Evolutionary conservation across 148 eudicot species (phyloP), one percentile per base, ranked within the genome.

Genomic region (Rhododendron mucronatum): DNA sequence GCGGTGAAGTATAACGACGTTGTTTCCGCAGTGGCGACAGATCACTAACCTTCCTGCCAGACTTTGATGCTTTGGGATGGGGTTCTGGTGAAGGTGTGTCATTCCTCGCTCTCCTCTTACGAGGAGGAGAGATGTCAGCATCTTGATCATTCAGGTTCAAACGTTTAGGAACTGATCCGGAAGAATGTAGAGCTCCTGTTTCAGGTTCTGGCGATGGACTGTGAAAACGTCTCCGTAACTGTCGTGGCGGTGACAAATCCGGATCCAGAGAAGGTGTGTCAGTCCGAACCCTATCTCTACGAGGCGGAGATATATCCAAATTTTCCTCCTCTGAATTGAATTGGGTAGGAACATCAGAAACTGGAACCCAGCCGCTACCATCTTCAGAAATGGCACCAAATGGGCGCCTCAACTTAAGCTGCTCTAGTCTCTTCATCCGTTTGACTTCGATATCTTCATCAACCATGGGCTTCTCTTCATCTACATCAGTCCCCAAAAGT

Each of bases 311-410:
- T 11, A 89, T 89, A 90, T 93, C 96, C 81, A 79, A 76, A 88
- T 48, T 76, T 45, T 63, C 86, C 81, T 89, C 89, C 81, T 65
- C 63, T 10, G 84, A 71, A 39, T 82, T 76, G 11, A 82, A 84
- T 39, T 28, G 8, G 14, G 84, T 89, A 30, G 95, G 90, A 85
- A 26, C 73, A 82, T 92, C 92, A 69, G 95, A 84, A 28, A 97
- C 73, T 35, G 98, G 75, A 87, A 97, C 92, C 99, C 99, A 97
- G 4, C 98, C 99, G 89, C 99, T 97, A 86, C 99, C 99, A 92
- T 97, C 99, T 76, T 95, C 96, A 20, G 98, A 94, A 74, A 97
- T 92, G 76, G 88, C 90, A 78, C 96, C 95, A 87, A 88, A 90
- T 47, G 98, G 91, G 26, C 95, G 93, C 85, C 82, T 91, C 14